Evolutionary conservation across 2,329 filamentous ascomycete species (phyloP), one percentile per base, ranked within the genome.

Genomic region (Emergomyces africanus): DNA sequence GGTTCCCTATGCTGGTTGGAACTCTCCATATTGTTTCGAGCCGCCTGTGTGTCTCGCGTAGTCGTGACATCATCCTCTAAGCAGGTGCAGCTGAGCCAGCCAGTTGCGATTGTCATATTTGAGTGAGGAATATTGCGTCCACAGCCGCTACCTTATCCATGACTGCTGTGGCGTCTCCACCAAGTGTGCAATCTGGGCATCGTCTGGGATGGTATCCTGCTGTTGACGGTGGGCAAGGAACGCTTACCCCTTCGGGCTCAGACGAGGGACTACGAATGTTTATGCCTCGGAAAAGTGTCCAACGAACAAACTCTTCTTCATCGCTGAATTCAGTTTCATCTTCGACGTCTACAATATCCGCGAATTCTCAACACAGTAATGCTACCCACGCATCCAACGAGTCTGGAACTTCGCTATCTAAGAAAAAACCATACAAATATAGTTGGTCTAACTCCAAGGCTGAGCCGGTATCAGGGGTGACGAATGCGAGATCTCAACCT

Each of bases 261-360:
- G 90, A 95, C 77, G 89, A 95, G 75, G 84, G 87, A 65, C 84
- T 87, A 76, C 86, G 87, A 73, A 91, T 95, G 83, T 89, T 95
- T 73, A 86, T 89, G 81, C 88, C 89, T 69, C 89, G 90, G 67
- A 96, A 96, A 77, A 85, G 82, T 70, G 81, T 90, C 62, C 89
- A 92, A 72, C 85, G 92, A 72, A 87, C 87, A 69, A 95, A 90
- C 78, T 97, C 92, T 41, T 94, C 90, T 60, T 95, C 90, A 3
- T 96, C 91, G 51, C 80, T 95, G 64, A 77, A 78, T 59, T 85
- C 83, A 25, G 76, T 75, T 59, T 75, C 78, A 39, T 88, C 89
- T 15, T 83, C 84, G 55, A 82, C 78, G 46, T 75, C 74, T 48
- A 76, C 74, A 5, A 68, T 71, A 55, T 66, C 66, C n/a, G 63